Evolutionary conservation across 805 yeast genomes (phyloP), one percentile per base, ranked within the genome.

Genomic region (Ogataea salicorniae): DNA sequence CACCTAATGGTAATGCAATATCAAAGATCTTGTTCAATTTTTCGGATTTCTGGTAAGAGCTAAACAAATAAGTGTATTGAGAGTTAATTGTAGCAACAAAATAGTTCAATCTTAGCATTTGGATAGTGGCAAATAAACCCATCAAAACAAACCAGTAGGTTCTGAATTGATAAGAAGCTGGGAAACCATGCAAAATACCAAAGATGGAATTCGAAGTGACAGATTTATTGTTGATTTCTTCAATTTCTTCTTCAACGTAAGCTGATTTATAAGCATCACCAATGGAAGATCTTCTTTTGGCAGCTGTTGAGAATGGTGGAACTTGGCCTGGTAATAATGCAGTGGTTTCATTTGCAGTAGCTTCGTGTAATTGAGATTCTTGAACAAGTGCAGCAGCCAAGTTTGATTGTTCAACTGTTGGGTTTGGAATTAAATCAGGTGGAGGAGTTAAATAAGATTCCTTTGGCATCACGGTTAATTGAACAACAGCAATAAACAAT

Each of bases 31-130:
- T 68, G 58, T 76, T 77, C 51, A 78, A 68, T 20, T 56, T 47
- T 37, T 67, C 69, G 4, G 80, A 77, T 34, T 45, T 48, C 9
- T 52, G 49, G 15, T 63, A 50, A 0, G 79, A 75, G 17, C 65
- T 65, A 39, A 78, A 64, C 46, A 78, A 58, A 53, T 63, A 78
- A 13, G 73, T 60, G 56, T 78, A 78, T 58, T 78, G 83, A n/a
- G 82, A 70, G 45, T 74, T 72, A 48, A 78, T 69, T 16, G 83
- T 78, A 22, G 83, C 82, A 43, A 78, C 83, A 60, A 78, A 78
- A 62, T 78, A 78, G 62, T 78, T 78, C 46, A 78, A 63, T 56
- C 83, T 65, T 49, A 78, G 67, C 83, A 78, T 78, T 62, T 74
- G 80, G 49, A 78, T 71, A 18, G 78, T 75, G n/a, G 79, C 68